phyloP scores from a whole-genome alignment of 345 rosid species.

The Geranium brycei region DNA sequence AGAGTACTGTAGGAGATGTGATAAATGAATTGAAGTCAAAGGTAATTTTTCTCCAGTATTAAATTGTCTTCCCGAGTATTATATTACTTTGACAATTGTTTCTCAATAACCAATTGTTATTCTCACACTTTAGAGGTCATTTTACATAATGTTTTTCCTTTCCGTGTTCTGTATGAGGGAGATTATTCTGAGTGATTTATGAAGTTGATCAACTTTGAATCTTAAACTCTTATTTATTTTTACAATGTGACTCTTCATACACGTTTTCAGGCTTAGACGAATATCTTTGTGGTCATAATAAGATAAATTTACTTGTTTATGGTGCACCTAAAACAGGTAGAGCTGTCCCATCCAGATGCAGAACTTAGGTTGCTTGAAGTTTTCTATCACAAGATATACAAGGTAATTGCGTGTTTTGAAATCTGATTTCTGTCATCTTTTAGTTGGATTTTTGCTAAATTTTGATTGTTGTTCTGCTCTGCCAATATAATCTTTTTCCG shows the following conservation, averaged over 20 bases:
- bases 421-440: background rate
- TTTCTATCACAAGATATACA: constrained; percentile 86
- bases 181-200: background rate
- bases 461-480: background rate
- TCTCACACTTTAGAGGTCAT: too few species aligned
- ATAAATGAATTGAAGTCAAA: constrained; percentile 78
- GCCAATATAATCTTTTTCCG: background rate
- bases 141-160: background rate
- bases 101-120: background rate
- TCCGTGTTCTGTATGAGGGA: background rate
- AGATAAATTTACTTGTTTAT: constrained; percentile 6
- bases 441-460: background rate
- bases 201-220: too few species aligned
- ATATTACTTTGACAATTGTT: background rate
- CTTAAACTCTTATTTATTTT: too few species aligned
- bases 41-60: constrained; percentile 26
- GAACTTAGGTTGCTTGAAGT: constrained; percentile 92
- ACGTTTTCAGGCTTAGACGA: background rate
- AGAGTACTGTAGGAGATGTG: constrained; percentile 90
- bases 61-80: background rate
- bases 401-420: constrained; percentile 30
- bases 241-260: background rate
- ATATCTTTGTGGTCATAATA: background rate
- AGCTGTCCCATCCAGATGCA: constrained; percentile 76
- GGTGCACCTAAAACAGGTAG: constrained; percentile 46